Base-by-base conservation (phyloP, 345 rosid species). In the Lagerstroemia speciosa region DNA sequence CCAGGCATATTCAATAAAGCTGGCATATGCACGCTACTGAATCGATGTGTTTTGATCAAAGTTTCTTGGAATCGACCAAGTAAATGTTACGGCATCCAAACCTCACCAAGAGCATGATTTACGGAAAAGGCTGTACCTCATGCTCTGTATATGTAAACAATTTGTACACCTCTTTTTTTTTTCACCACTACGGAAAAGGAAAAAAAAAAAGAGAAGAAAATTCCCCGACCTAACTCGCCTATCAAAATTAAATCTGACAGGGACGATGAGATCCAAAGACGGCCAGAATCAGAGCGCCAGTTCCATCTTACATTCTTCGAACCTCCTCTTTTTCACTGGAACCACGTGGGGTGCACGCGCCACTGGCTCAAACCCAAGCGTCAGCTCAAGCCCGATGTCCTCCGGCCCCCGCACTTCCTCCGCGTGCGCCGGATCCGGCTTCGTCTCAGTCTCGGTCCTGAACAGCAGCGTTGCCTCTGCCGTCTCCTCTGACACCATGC, bases 311-410 rank as follows among this genome's bases (percentile, higher is more conserved):
- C 87, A 19, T 0, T 68, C 73, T 64, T 82, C 86, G 5, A 85
- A 52, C 72, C 78, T 87, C 43, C 95, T 80, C 71, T 91, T 91
- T 78, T 91, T 91, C 67, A 91, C 77, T 0, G 97, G 97, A 0
- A 90, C 81, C 85, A 84, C 87, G 81, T 75, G 89, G 41, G 43
- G 40, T 40, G 67, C 86, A 70, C 87, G 87, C 72, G 83, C 27
- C 26, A 46, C 76, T 24, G 90, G 94, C 79, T 82, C 82, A 8
- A 83, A 17, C 69, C 92, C 92, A 41, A 87, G 80, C 4, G 92
- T 85, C 72, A 91, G 84, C 78, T 91, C 92, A 57, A 89, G 78
- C 64, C 69, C 85, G 10, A 78, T 11, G n/a, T 76, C 84, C 20
- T 67, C 67, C 65, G 26, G 24, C 22, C 67, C 67, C 64, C 48